phyloP scores from a whole-genome alignment of 73 alveolate species.

The Breviolum minutum region DNA sequence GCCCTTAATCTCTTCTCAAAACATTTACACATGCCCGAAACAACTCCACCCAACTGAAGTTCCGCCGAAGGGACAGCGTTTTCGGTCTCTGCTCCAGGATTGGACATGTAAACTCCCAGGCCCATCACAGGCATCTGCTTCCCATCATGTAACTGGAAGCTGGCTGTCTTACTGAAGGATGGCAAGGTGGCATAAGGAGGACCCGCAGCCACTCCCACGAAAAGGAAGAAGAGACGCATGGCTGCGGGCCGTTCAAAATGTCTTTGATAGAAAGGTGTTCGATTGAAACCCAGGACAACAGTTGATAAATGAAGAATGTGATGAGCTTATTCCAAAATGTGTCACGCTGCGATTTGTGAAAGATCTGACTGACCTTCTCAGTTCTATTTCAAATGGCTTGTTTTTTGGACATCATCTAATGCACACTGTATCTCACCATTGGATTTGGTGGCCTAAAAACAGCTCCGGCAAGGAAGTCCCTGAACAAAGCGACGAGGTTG shows the following conservation, averaged over 20 bases:
- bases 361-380: too few species aligned
- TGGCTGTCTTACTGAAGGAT: background rate
- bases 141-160: conserved; percentile 95
- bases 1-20: too few species aligned
- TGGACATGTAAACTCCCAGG: conserved; percentile 96
- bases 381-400: too few species aligned
- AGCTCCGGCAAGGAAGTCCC: too few species aligned
- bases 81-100: conserved; percentile 77
- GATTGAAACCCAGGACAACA: background rate
- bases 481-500: too few species aligned
- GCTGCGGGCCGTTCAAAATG: background rate
- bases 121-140: conserved; percentile 97
- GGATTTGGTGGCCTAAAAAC: too few species aligned
- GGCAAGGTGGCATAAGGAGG: conserved; percentile 67
- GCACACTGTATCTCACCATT: too few species aligned
- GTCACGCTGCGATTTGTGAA: background rate
- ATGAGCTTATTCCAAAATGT: background rate
- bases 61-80: conserved; percentile 26
- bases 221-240: conserved; percentile 26
- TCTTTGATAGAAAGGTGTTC: background rate
- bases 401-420: too few species aligned
- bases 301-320: background rate
- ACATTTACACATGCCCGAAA: too few species aligned
- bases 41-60: too few species aligned
- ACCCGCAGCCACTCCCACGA: background rate